Evolutionary conservation across 1,139 yeast species (phyloP).

Genomic region (Blastobotrys raffinosifermentans): DNA sequence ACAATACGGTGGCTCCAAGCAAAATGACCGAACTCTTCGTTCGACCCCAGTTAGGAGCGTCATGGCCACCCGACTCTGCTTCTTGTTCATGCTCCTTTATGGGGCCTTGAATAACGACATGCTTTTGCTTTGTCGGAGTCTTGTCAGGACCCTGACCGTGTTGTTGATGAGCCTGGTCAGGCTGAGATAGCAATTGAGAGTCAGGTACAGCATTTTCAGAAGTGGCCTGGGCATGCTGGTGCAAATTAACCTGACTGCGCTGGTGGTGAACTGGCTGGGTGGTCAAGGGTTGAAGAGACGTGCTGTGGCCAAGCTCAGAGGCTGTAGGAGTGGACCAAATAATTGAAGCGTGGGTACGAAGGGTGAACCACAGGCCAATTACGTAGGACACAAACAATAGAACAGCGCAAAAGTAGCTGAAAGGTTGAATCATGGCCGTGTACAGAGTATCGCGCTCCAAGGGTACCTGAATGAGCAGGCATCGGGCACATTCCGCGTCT

Average conservation of each 20-base stretch:
- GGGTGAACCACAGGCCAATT: conserved; percentile 89
- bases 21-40: conserved; percentile 79
- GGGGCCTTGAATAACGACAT: conserved; percentile 14
- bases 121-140: conserved; percentile 8
- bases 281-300: conserved; percentile 5
- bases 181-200: not conserved
- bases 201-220: conserved; percentile 3
- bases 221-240: conserved; percentile 5
- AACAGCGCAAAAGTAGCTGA: conserved; percentile 72
- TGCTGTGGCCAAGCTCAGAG: conserved; percentile 25
- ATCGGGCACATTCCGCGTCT: conserved; percentile 46
- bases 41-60: conserved; percentile 96
- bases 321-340: conserved; percentile 78
- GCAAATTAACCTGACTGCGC: conserved; percentile 4
- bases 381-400: conserved; percentile 77
- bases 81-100: conserved; percentile 5
- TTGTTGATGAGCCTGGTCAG: too few species aligned
- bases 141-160: not conserved
- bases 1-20: conserved; percentile 74
- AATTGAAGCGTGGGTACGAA: conserved; percentile 92
- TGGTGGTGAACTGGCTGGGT: conserved; percentile 6
- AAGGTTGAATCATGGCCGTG: conserved; percentile 64
- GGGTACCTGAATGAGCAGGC: conserved; percentile 77
- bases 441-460: conserved; percentile 61
- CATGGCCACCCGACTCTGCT: conserved; percentile 63